These are phyloP conservation scores for Solanum etuberosum DNA, from an alignment of 257 asterid genomes.

Conservation along the genomic window DNA sequence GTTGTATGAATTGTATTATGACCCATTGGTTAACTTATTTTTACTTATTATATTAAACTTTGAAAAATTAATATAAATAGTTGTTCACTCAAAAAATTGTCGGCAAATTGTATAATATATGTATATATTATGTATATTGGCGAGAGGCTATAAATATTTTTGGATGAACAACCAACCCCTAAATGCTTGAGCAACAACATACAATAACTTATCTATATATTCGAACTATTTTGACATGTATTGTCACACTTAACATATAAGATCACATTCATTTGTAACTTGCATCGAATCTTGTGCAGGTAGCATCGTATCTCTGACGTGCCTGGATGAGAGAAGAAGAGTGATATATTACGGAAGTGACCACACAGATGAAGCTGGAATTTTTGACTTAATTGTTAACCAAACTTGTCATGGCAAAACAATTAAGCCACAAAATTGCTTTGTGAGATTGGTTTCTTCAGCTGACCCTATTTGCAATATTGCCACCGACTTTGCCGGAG, in stretches of 20 bases:
- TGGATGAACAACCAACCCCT: too few relatives aligned
- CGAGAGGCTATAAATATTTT: too few relatives aligned
- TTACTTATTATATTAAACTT: not conserved
- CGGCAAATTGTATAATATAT: not conserved
- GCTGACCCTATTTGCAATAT: slow-evolving; percentile 79
- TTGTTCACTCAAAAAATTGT: not conserved
- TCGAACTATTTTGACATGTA: not conserved
- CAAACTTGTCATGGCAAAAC: slow-evolving; percentile 32
- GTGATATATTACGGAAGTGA: slow-evolving; percentile 68
- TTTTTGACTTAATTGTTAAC: slow-evolving; percentile 37
- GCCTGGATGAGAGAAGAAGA: slow-evolving; percentile 56
- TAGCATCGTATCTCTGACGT: slow-evolving; percentile 59
- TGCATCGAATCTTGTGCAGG: slow-evolving; percentile 21
- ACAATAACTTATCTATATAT: not conserved
- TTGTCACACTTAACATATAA: not conserved
- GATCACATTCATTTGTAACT: not conserved
- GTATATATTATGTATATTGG: too few relatives aligned
- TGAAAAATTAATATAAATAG: not conserved
- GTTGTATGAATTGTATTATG: not conserved
- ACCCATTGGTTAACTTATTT: not conserved
- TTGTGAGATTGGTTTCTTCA: slow-evolving; percentile 66
- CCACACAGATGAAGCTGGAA: slow-evolving; percentile 52
- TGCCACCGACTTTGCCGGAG: slow-evolving; percentile 73
- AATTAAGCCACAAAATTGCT: slow-evolving; percentile 46
- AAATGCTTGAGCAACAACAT: not conserved